Conservation (phyloP, 2,329 filamentous ascomycete genomes). For the Daldinia eschscholtzii region DNA sequence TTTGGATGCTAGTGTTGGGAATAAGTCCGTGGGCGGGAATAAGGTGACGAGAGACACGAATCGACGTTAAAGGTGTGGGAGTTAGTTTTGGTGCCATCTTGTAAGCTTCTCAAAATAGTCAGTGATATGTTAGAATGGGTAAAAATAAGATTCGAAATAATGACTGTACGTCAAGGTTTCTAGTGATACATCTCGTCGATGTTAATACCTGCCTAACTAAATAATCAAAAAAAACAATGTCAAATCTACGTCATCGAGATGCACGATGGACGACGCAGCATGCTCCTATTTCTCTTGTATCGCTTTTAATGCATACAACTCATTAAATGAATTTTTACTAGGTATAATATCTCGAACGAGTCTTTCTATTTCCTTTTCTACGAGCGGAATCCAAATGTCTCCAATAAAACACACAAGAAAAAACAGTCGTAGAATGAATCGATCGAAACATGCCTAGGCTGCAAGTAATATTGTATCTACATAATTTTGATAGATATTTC, state of each 20-base stretch:
- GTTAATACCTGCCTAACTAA: not conserved
- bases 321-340: not conserved
- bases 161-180: not conserved
- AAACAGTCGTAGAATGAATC: too few species aligned
- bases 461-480: too few species aligned
- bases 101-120: not conserved
- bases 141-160: not conserved
- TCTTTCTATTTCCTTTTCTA: not conserved
- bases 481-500: not conserved
- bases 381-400: not conserved
- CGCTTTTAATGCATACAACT: not conserved
- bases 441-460: too few species aligned
- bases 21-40: constrained; percentile 69
- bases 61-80: constrained; percentile 58
- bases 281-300: not conserved
- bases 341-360: not conserved
- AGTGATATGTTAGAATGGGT: not conserved
- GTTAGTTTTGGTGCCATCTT: constrained; percentile 35
- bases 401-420: not conserved
- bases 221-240: not conserved
- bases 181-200: not conserved
- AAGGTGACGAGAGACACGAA: constrained; percentile 68
- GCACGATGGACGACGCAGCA: not conserved
- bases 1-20: constrained; percentile 74
- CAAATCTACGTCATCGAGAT: constrained; percentile 30